Evolutionary conservation across 495 filamentous ascomycete species (phyloP).

Genomic region (Neurospora pannonica): DNA sequence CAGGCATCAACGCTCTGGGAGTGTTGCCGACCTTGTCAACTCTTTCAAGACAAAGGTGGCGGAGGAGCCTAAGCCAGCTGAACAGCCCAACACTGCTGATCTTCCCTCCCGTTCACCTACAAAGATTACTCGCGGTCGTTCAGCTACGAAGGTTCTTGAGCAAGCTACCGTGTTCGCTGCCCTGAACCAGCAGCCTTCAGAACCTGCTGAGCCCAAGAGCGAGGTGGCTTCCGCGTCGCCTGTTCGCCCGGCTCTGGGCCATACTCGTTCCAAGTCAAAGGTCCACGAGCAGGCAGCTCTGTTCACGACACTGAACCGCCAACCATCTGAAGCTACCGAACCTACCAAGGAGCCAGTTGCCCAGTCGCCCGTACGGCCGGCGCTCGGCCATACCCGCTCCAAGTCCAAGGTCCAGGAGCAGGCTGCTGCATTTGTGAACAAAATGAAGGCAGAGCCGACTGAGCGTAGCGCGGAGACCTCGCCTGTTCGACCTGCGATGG

Average conservation of each 20-base stretch:
- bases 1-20: slow-evolving; percentile 7
- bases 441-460: background rate
- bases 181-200: slow-evolving; percentile 23
- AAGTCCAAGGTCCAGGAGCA: background rate
- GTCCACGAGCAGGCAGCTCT: slow-evolving; percentile 2
- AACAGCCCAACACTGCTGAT: slow-evolving; percentile 23
- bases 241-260: background rate
- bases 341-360: background rate
- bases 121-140: slow-evolving; percentile 20
- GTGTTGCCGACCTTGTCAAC: slow-evolving; percentile 23
- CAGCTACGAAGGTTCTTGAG: slow-evolving; percentile 34
- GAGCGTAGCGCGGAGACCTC: background rate
- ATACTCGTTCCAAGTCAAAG: slow-evolving; percentile 2
- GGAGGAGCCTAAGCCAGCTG: slow-evolving; percentile 17
- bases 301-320: background rate
- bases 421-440: background rate
- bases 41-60: slow-evolving; percentile 19
- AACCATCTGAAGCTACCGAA: background rate
- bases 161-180: slow-evolving; percentile 33
- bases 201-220: slow-evolving; percentile 7
- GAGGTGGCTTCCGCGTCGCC: slow-evolving; percentile 11
- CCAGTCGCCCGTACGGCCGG: background rate
- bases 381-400: background rate
- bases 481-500: background rate
- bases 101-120: slow-evolving; percentile 12